Conservation (phyloP, 163 green algal genomes). For the Chlamydomonas reinhardtii region DNA sequence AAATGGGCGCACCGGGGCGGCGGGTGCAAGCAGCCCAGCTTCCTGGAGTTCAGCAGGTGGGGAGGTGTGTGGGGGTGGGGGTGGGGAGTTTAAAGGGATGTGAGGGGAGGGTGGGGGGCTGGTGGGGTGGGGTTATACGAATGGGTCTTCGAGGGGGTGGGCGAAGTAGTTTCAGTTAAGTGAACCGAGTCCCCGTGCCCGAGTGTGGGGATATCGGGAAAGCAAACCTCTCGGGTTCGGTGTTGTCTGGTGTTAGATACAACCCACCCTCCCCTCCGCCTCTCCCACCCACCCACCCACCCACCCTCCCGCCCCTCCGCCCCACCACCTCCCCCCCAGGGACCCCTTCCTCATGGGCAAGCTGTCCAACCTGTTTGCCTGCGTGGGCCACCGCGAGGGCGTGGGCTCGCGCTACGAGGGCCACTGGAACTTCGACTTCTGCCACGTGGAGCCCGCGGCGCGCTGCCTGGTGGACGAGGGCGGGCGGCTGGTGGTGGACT, state of each 20-base stretch:
- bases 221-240: no score
- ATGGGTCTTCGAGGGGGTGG: no score
- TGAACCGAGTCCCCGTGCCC: no score
- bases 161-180: no score
- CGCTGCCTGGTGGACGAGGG: conserved; percentile 18
- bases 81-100: background rate
- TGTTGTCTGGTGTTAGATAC: no score
- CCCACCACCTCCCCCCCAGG: background rate
- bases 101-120: background rate
- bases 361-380: conserved; percentile 37
- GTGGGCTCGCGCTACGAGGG: conserved; percentile 11
- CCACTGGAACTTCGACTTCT: conserved; percentile 47
- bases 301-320: background rate
- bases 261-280: no score
- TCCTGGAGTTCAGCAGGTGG: conserved; percentile 33
- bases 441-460: conserved; percentile 36
- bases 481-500: conserved; percentile 35
- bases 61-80: background rate
- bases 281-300: no score
- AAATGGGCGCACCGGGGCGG: background rate
- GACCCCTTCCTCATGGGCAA: conserved; percentile 43
- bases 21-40: conserved; percentile 20
- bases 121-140: background rate
- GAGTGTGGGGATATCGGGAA: no score
- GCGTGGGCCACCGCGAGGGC: conserved; percentile 13